Conservation (phyloP, 495 filamentous ascomycete species). For the Collariella sp. region DNA sequence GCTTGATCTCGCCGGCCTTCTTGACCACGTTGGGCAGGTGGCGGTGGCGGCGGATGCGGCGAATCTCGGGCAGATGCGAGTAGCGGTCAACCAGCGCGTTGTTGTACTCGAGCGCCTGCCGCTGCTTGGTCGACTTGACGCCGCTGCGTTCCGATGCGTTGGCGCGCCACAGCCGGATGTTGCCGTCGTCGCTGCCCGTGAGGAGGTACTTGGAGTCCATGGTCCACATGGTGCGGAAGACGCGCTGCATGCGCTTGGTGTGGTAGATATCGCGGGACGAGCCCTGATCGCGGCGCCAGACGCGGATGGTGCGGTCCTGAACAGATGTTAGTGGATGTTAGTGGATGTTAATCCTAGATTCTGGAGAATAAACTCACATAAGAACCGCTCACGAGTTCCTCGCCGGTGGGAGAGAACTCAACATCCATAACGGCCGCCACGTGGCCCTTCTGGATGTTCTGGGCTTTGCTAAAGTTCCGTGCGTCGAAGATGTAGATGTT, state of each 20-base stretch:
- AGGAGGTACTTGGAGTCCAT: conserved; percentile 84
- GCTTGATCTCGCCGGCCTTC: conserved; percentile 96
- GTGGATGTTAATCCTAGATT: conserved; percentile 48
- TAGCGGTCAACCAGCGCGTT: conserved; percentile 75
- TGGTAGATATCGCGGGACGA: conserved; percentile 93
- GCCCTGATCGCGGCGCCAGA: conserved; percentile 73
- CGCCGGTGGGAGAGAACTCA: conserved; percentile 87
- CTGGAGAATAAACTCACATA: conserved; percentile 67
- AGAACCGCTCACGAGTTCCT: conserved; percentile 83
- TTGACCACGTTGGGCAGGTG: conserved; percentile 91
- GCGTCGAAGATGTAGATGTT: conserved; percentile 39
- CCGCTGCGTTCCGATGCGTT: conserved; percentile 79
- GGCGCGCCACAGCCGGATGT: conserved; percentile 83
- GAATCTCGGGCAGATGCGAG: conserved; percentile 92
- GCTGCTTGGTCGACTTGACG: conserved; percentile 72
- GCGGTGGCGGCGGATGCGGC: conserved; percentile 78
- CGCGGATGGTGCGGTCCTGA: conserved; percentile 38
- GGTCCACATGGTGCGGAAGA: conserved; percentile 74
- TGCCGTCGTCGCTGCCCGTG: conserved; percentile 85
- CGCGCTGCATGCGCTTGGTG: conserved; percentile 87
- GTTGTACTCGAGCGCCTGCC: conserved; percentile 88
- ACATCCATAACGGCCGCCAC: conserved; percentile 96
- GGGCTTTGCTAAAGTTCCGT: conserved; percentile 43
- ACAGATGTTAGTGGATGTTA: background rate
- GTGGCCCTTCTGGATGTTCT: conserved; percentile 89